Base-by-base conservation (phyloP, 257 asterid species). In the Knoxia roxburghii region DNA sequence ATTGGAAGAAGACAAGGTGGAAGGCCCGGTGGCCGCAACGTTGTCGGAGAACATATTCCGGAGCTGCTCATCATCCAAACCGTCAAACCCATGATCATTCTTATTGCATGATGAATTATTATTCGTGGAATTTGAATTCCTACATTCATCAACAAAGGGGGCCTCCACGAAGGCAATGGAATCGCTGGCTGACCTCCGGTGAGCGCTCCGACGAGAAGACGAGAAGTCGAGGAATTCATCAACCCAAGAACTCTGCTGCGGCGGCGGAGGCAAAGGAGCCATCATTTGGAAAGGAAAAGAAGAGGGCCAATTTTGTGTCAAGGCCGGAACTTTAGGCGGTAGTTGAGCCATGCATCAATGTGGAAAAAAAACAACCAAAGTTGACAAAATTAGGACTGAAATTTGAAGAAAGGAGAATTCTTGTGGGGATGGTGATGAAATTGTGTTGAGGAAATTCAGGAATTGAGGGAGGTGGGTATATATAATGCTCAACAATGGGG, bases 211-310 rank as follows among this genome's bases (percentile, higher is more conserved):
- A 1, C 89, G 73, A 9, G 95, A 69, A 7, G 90, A 72, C 24
- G 98, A 85, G 87, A 91, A 91, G 77, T 89, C 96, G 50, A 85
- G 83, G 80, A 91, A 91, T 18, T 89, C 98, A 39, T 86, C 96
- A 14, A 88, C 75, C 96, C 96, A 90, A 0, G 91, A 83, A 24
- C 7, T 64, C 27, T 78, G 78, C 0, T 21, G 68, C n/a, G 26
- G 67, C 4, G 53, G 76, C 77, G 50, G 79, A 29, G 52, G 65
- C 12, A 70, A 77, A 27, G 57, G 57, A 45, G 80, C 78, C 85
- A 80, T 83, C 74, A 74, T 80, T 49, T 86, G 95, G 75, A 83
- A 82, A 0, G 82, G 82, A 46, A 80, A 84, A 1, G 90, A 69
- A 2, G 92, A 69, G 1, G 84, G 77, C 96, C 97, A 90, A 61